Percentiles rank a stretch among this genome's conserved stretches.
These are phyloP conservation scores for Magnaporthiopsis rhizophila DNA, from an alignment of 2,329 filamentous ascomycete species.

Conservation along the genomic window DNA sequence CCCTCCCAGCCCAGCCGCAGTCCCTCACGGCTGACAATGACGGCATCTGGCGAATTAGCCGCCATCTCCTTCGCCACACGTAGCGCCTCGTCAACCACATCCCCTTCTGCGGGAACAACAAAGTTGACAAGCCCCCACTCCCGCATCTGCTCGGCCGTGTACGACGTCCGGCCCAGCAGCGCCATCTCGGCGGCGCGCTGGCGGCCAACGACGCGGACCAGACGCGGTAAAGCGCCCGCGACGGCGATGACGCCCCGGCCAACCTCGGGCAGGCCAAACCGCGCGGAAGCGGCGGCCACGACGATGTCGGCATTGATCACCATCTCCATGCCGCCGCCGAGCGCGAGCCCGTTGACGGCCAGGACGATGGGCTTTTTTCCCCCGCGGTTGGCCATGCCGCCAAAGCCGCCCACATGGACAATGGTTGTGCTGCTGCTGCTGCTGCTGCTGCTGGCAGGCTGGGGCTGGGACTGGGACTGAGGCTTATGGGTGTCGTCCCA, in stretches of 20 bases:
- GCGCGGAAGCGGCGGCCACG: conserved; percentile 48
- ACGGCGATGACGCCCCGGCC: conserved; percentile 62
- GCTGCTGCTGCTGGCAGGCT: conserved; percentile 8
- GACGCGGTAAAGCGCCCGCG: conserved; percentile 61
- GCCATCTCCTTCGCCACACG: conserved; percentile 53
- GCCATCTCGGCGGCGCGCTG: conserved; percentile 66
- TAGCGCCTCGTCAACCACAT: conserved; percentile 51
- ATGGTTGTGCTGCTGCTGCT: conserved; percentile 4
- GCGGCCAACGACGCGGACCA: conserved; percentile 57
- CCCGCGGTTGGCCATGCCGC: conserved; percentile 54
- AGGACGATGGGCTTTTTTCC: conserved; percentile 71
- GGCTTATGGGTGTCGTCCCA: conserved; percentile 35
- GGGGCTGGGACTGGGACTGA: not conserved
- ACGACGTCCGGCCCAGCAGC: conserved; percentile 45
- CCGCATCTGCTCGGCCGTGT: conserved; percentile 51
- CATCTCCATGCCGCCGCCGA: conserved; percentile 74
- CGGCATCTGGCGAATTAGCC: conserved; percentile 63
- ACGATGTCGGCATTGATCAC: conserved; percentile 66
- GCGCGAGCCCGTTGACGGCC: conserved; percentile 66
- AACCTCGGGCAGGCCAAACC: conserved; percentile 65
- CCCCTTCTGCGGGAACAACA: conserved; percentile 36
- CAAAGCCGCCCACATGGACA: conserved; percentile 41
- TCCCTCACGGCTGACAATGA: conserved; percentile 66
- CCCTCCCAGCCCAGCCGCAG: conserved; percentile 67
- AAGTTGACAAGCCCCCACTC: conserved; percentile 65